A percentile compares a stretch with the other conserved stretches of the same genome.
Conservation (phyloP, 306 rosid genomes). For the Cotoneaster glaucophyllus region DNA sequence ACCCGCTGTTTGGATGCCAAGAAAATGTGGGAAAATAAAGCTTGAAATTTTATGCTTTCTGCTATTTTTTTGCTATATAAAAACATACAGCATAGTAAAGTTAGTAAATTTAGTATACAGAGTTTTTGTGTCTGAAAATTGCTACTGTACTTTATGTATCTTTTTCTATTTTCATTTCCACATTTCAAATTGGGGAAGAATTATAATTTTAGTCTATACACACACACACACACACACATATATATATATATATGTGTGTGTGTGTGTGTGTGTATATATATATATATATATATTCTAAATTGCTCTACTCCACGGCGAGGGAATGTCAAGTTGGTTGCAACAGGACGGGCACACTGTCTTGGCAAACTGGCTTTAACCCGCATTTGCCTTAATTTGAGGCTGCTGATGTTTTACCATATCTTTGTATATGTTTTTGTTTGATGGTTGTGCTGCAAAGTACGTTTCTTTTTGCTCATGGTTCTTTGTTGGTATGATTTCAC, state of each 20-base stretch:
- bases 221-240: too few species aligned
- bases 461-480: not conserved
- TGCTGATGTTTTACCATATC: not conserved
- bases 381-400: not conserved
- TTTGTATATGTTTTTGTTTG: not conserved
- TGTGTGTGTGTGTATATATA: too few species aligned
- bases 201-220: too few species aligned
- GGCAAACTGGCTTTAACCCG: too few species aligned
- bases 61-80: not conserved
- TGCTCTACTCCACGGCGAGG: not conserved
- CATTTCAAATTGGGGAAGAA: not conserved
- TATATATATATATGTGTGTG: too few species aligned
- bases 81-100: not conserved
- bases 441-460: not conserved
- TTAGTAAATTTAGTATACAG: not conserved
- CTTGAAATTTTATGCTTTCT: not conserved
- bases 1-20: constrained; percentile 6
- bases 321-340: not conserved
- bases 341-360: too few species aligned
- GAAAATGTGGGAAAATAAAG: constrained; percentile 16
- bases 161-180: not conserved
- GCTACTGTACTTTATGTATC: not conserved
- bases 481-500: constrained; percentile 2
- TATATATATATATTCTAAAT: not conserved
- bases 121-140: not conserved